Evolutionary conservation across 768 basidiomycete genomes (phyloP).

Genomic region (Psilocybe cyanescens): DNA sequence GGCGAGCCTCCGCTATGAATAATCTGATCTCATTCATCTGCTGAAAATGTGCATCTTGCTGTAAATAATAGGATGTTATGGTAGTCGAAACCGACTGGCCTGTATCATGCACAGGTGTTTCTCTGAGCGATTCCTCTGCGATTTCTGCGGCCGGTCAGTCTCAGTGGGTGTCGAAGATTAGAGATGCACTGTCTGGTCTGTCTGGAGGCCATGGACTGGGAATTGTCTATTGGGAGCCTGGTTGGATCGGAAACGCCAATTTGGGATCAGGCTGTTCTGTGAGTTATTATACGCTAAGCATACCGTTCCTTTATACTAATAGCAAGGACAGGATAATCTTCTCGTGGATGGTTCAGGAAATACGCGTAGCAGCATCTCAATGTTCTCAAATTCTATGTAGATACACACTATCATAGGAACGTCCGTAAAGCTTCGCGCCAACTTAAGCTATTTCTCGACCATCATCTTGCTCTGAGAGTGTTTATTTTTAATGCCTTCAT

Average conservation of each 20-base stretch:
- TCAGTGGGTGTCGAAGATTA: conserved; percentile 57
- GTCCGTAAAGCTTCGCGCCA: no score
- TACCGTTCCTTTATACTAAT: neutral
- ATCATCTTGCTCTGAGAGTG: no score
- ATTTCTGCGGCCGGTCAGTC: conserved; percentile 55
- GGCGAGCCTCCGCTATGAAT: neutral
- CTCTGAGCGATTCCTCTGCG: conserved; percentile 50
- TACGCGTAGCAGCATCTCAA: conserved; percentile 39
- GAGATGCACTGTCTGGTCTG: conserved; percentile 45
- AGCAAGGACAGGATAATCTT: conserved; percentile 43
- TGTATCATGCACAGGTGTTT: conserved; percentile 44
- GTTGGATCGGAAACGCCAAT: conserved; percentile 61
- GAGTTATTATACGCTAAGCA: conserved; percentile 12
- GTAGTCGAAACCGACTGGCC: conserved; percentile 73
- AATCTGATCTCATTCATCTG: neutral
- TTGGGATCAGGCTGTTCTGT: conserved; percentile 48
- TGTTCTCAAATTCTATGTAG: conserved; percentile 41
- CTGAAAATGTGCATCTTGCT: neutral
- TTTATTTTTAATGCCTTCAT: no score
- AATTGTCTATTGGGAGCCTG: conserved; percentile 70
- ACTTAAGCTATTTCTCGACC: no score
- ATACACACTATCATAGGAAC: no score
- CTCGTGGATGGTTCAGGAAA: conserved; percentile 50
- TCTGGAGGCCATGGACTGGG: conserved; percentile 53
- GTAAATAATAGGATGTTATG: conserved; percentile 46